These are phyloP conservation scores for Neofusicoccum parvum DNA, from an alignment of 2,329 filamentous ascomycete genomes.

Conservation along the genomic window DNA sequence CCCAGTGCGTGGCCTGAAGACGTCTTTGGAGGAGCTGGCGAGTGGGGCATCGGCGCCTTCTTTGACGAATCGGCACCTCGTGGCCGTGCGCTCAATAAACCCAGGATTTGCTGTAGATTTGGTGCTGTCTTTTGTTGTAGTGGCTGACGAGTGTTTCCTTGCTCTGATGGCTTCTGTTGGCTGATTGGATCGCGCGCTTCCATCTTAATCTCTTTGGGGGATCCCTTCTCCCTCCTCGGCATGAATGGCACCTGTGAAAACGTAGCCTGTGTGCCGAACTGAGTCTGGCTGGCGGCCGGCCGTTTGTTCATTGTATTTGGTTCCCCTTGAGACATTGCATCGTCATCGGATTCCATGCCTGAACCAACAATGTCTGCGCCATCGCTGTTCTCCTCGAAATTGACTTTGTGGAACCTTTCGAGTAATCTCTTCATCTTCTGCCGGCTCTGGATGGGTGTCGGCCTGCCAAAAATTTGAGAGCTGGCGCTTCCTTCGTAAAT, in stretches of 20 bases:
- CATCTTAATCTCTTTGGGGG: neutral
- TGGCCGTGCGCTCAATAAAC: neutral
- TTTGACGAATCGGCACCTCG: neutral
- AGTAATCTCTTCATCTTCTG: neutral
- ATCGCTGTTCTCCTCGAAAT: neutral
- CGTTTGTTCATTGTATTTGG: neutral
- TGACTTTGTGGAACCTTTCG: neutral
- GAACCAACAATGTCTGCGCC: neutral
- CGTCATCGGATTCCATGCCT: neutral
- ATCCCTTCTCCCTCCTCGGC: neutral
- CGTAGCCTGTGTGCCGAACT: slow-evolving; percentile 6
- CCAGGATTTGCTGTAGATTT: neutral
- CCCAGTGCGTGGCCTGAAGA: too few relatives aligned
- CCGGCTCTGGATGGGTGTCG: neutral
- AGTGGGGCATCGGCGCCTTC: neutral
- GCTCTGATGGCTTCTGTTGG: too few relatives aligned
- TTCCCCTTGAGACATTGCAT: neutral
- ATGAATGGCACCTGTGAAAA: neutral
- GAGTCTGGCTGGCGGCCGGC: neutral
- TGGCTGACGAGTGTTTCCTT: neutral
- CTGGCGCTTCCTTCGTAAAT: neutral
- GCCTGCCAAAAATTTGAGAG: neutral
- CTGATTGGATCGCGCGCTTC: neutral
- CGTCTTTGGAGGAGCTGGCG: neutral
- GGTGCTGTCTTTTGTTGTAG: neutral